These are phyloP conservation scores for Podospora australis DNA, from an alignment of 495 filamentous ascomycete genomes.

Conservation along the genomic window DNA sequence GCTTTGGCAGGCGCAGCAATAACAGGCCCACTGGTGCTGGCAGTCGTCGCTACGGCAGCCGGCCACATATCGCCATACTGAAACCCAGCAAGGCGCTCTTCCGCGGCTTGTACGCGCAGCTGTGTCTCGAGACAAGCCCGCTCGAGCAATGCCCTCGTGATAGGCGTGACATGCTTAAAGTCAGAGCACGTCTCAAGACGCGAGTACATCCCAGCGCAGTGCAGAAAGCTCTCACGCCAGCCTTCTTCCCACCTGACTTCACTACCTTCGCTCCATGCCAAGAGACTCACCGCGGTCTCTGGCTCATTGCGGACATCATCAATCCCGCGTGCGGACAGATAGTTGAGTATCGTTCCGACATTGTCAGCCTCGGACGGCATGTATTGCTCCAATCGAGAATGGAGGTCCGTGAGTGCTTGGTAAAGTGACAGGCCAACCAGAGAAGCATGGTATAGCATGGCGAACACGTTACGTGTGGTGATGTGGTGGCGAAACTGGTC, in stretches of 20 bases:
- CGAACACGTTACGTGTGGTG: slow-evolving; percentile 59
- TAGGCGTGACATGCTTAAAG: slow-evolving; percentile 50
- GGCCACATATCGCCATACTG: slow-evolving; percentile 61
- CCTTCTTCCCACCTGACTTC: slow-evolving; percentile 58
- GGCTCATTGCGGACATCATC: slow-evolving; percentile 62
- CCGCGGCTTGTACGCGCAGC: slow-evolving; percentile 54
- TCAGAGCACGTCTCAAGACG: slow-evolving; percentile 49
- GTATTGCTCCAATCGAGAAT: slow-evolving; percentile 47
- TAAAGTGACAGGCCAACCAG: slow-evolving; percentile 54
- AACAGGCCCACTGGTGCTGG: slow-evolving; percentile 21
- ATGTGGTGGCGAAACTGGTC: slow-evolving; percentile 49
- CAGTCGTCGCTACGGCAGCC: slow-evolving; percentile 21
- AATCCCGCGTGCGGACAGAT: slow-evolving; percentile 50
- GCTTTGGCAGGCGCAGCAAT: slow-evolving; percentile 33
- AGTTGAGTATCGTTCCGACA: slow-evolving; percentile 49
- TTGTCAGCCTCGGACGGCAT: slow-evolving; percentile 43
- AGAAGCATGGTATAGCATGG: slow-evolving; percentile 48
- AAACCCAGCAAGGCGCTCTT: slow-evolving; percentile 52
- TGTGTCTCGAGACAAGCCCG: slow-evolving; percentile 56
- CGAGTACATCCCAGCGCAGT: slow-evolving; percentile 59
- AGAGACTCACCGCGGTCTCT: slow-evolving; percentile 51
- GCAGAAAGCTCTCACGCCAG: slow-evolving; percentile 62
- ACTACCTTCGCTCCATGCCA: slow-evolving; percentile 57
- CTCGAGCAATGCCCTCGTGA: slow-evolving; percentile 59
- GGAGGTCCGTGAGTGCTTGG: slow-evolving; percentile 53